Evolutionary conservation across 2,329 filamentous ascomycete species (phyloP), one percentile per base, ranked within the genome.

Genomic region (Aspergillus hiratsukae): DNA sequence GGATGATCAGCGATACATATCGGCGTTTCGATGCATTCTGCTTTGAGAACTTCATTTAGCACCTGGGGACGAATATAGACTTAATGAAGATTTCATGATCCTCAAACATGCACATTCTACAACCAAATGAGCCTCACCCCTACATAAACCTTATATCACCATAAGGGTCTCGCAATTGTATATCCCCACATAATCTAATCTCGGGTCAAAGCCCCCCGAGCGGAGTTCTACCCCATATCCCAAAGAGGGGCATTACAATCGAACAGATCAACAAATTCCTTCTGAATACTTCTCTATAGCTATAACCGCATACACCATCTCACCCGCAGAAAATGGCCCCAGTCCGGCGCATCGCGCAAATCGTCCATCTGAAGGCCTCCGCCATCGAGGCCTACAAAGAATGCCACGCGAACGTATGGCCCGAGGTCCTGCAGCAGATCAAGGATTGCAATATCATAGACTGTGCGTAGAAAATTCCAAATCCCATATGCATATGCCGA

Each of bases 341-440:
- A 29, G 55, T 62, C 45, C 67, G 66, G 35, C 65, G 87, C 58
- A 81, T 91, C 64, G 88, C 82, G 41, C 89, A 91, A 72, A 87
- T 90, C 61, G 80, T 92, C 53, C 86, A 84, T 68, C 81, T 93
- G 55, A 88, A 86, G 73, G 83, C 84, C 11, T 83, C 87, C 60
- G 82, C 78, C 59, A 76, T 88, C 14, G 81, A 82, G 23, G 82
- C 85, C 61, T 93, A 92, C 76, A 91, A 90, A 71, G 81, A 86
- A 65, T 86, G 84, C 60, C 89, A 92, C 68, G 85, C 84, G 6
- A 81, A 80, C 4, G 87, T 91, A 0, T 93, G 89, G 89, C 88
- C 88, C 5, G 87, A 89, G 64, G 88, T 94, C 1, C 75, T 90
- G 35, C 80, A 84, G 70, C 87, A 91, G 75, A 91, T 93, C 67